Base-by-base conservation (phyloP, 2,329 filamentous ascomycete species). In the Exophiala sideris region DNA sequence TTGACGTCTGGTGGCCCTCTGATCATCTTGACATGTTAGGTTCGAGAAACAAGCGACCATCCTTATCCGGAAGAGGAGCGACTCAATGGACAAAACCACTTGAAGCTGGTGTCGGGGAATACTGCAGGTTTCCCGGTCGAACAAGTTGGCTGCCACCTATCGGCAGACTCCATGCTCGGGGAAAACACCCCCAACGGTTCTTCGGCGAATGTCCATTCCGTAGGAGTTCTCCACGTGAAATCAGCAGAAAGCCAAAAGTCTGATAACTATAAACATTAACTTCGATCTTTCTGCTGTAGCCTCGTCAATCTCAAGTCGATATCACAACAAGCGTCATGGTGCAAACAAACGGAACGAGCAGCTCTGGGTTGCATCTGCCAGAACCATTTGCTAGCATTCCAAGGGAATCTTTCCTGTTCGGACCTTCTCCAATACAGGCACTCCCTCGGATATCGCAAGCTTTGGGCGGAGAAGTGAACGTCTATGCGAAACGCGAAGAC, bases 401-500 rank as follows among this genome's bases (percentile, higher is more conserved):
- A 10, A 77, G 81, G 55, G 72, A 81, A 61, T 68, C 74, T 8
- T 79, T 88, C 62, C 80, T 86, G 56, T 85, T 88, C 50, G 83
- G 83, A 1, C 81, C 84, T 12, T 87, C 85, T 0, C 85, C 85
- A 29, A 85, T 89, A 64, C 84, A 89, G 66, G 69, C 76, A 48
- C 79, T 89, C 34, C 81, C 83, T 50, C 79, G 84, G 58, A 86
- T 88, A 65, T 83, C 82, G 32, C 68, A 76, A 49, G 81, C 80
- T 20, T 77, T 88, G 4, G 79, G 80, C 45, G 78, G 78, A 29
- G 78, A 78, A 62, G 81, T 86, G 38, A 74, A 77, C 29, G 79
- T 89, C 59, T 89, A 83, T 66, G 85, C 86, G 49, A 89, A 89
- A 70, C 79, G 86, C 47, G 86, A 89, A 61, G 86, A 89, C 70